Evolutionary conservation across 2,329 filamentous ascomycete genomes (phyloP).

Genomic region (Claviceps sorghi): DNA sequence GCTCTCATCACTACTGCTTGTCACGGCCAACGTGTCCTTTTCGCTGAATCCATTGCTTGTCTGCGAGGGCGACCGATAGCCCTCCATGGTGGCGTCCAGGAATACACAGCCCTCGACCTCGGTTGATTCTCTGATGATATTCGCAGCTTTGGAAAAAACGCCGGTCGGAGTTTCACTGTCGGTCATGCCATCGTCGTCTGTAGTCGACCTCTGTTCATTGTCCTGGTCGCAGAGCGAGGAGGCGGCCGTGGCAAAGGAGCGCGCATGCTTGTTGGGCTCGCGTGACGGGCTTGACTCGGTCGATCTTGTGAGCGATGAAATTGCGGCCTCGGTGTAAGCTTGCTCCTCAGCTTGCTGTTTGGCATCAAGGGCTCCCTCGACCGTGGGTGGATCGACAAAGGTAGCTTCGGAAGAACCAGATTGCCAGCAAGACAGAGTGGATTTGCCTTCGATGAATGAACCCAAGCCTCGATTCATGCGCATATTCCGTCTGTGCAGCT

Average conservation of each 20-base stretch:
- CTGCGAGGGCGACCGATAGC: not conserved
- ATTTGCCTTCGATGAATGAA: slow-evolving; percentile 21
- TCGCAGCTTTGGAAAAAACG: slow-evolving; percentile 29
- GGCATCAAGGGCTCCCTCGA: slow-evolving; percentile 8
- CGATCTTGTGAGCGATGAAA: too few relatives aligned
- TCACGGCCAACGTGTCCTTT: slow-evolving; percentile 2
- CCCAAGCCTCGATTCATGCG: slow-evolving; percentile 23
- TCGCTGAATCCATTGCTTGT: not conserved
- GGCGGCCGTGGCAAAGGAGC: not conserved
- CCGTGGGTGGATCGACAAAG: slow-evolving; percentile 3
- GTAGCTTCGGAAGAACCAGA: not conserved
- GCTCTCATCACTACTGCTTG: slow-evolving; percentile 13
- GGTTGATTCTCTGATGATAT: slow-evolving; percentile 26
- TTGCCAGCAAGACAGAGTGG: slow-evolving; percentile 15
- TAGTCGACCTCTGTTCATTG: not conserved
- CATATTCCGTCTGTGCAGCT: slow-evolving; percentile 16
- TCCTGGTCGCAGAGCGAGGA: not conserved
- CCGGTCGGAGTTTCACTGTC: not conserved
- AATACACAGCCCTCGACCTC: slow-evolving; percentile 24
- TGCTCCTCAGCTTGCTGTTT: slow-evolving; percentile 3
- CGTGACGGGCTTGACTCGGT: not conserved
- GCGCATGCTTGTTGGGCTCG: not conserved
- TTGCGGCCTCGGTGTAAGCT: not conserved
- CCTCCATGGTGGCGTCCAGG: slow-evolving; percentile 12
- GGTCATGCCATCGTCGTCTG: not conserved